Percentiles rank a stretch among this genome's conserved stretches.
These are phyloP conservation scores for Apium graveolens DNA, from an alignment of 129 eudicot species.

Conservation along the genomic window DNA sequence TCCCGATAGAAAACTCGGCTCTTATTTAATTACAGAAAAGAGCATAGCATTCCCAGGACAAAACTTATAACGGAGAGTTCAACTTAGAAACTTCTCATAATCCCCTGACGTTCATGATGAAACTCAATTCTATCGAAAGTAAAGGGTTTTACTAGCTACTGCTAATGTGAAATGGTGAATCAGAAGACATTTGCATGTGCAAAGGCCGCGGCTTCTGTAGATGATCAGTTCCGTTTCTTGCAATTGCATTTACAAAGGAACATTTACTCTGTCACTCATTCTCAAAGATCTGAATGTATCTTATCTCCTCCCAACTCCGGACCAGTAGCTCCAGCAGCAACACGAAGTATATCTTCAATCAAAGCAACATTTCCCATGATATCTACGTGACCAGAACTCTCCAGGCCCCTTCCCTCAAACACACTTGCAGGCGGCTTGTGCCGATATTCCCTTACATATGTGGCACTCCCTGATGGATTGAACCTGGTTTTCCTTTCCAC, in stretches of 20 bases:
- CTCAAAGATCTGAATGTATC: constrained; percentile 54
- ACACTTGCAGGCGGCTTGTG: constrained; percentile 62
- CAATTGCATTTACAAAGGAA: constrained; percentile 32
- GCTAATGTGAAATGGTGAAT: background rate
- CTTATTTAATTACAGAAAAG: background rate
- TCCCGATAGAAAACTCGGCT: background rate
- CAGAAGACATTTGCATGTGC: background rate
- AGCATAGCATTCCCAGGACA: background rate
- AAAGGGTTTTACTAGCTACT: background rate
- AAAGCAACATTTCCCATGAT: constrained; percentile 68
- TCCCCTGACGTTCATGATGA: background rate
- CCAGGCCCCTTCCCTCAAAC: constrained; percentile 59
- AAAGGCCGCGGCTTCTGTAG: background rate
- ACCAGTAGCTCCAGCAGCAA: constrained; percentile 76
- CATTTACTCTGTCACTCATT: constrained; percentile 55
- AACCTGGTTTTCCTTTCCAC: constrained; percentile 73
- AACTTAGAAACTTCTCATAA: background rate
- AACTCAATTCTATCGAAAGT: background rate
- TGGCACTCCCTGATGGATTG: constrained; percentile 60
- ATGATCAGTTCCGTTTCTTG: constrained; percentile 3
- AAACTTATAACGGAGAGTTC: background rate
- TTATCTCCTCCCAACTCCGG: constrained; percentile 66
- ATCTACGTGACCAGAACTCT: constrained; percentile 77
- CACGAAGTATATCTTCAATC: constrained; percentile 72
- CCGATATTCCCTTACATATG: constrained; percentile 52